Percentiles rank a stretch among this genome's conserved stretches.
phyloP scores from a whole-genome alignment of 352 stramenopile species.

The Pythium utonaiense region DNA sequence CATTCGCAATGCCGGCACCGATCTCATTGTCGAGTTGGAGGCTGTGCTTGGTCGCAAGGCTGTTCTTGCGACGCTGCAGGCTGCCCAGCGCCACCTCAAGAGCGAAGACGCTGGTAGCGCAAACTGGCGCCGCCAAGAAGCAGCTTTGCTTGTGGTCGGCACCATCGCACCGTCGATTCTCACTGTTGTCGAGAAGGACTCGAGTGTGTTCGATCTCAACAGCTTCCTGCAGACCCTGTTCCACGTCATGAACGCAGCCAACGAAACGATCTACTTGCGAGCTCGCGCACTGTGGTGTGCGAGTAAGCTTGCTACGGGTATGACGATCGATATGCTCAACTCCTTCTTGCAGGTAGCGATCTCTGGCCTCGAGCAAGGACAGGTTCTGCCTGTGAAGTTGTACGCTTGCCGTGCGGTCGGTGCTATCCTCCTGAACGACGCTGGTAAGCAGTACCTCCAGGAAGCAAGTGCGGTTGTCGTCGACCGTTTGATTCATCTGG shows the following conservation, averaged over 20 bases:
- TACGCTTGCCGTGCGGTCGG: slow-evolving; percentile 77
- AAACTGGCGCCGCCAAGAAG: slow-evolving; percentile 75
- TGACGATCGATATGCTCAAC: slow-evolving; percentile 70
- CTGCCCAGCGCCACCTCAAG: slow-evolving; percentile 61
- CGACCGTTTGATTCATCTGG: slow-evolving; percentile 53
- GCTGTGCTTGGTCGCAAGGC: slow-evolving; percentile 59
- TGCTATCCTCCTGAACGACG: slow-evolving; percentile 59
- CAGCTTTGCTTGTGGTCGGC: slow-evolving; percentile 66
- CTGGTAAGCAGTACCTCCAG: slow-evolving; percentile 52
- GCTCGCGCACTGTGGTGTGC: slow-evolving; percentile 80
- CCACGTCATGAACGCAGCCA: slow-evolving; percentile 63
- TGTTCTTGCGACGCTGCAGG: slow-evolving; percentile 47
- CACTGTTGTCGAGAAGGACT: slow-evolving; percentile 50
- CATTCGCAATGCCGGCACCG: slow-evolving; percentile 64
- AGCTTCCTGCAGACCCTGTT: slow-evolving; percentile 75
- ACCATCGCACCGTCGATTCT: slow-evolving; percentile 57
- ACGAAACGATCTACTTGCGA: slow-evolving; percentile 71
- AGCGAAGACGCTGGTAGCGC: slow-evolving; percentile 22
- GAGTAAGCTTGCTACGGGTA: slow-evolving; percentile 62
- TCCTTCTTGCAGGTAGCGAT: slow-evolving; percentile 71
- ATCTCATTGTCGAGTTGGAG: slow-evolving; percentile 65
- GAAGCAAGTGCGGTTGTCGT: slow-evolving; percentile 48
- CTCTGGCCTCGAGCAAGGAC: slow-evolving; percentile 60
- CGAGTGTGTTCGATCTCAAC: slow-evolving; percentile 48
- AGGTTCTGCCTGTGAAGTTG: slow-evolving; percentile 73